phyloP scores from a whole-genome alignment of 2,329 filamentous ascomycete genomes.

The Aurifilum marmelostoma region DNA sequence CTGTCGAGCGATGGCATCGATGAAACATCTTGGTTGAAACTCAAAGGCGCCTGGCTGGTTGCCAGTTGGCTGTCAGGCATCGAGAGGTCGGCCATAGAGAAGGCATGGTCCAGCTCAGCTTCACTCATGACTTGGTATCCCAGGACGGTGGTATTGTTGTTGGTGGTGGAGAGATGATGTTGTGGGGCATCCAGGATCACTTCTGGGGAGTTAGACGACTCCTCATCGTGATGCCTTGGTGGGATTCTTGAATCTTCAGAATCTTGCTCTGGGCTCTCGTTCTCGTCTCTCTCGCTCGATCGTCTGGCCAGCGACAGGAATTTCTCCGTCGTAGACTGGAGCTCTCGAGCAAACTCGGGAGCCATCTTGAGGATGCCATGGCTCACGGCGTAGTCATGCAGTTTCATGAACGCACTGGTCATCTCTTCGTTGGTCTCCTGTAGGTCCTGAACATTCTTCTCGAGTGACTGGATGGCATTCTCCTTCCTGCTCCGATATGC shows the following conservation, averaged over 20 bases:
- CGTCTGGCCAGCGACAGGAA: constrained; percentile 60
- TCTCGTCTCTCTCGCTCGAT: constrained; percentile 43
- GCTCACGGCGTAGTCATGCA: constrained; percentile 64
- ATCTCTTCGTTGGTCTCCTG: constrained; percentile 72
- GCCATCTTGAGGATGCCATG: constrained; percentile 61
- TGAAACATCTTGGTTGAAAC: constrained; percentile 50
- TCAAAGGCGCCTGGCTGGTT: constrained; percentile 28
- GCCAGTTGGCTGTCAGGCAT: constrained; percentile 19
- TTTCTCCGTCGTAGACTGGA: constrained; percentile 60
- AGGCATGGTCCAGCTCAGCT: constrained; percentile 10
- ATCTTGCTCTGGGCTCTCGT: constrained; percentile 30
- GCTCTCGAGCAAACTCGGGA: constrained; percentile 59
- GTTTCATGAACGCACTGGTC: constrained; percentile 68
- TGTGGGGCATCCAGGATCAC: background rate
- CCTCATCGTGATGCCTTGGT: constrained; percentile 17
- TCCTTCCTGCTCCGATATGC: constrained; percentile 87
- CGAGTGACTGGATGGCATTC: constrained; percentile 73
- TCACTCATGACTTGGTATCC: constrained; percentile 37
- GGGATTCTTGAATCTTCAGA: constrained; percentile 15
- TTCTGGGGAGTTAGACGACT: constrained; percentile 29
- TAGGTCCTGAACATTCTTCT: constrained; percentile 71
- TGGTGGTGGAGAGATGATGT: background rate
- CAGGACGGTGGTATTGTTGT: constrained; percentile 25
- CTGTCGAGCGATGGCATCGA: constrained; percentile 56
- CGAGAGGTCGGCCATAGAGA: constrained; percentile 7